Conservation (phyloP, 768 basidiomycete genomes). For the Hygrocybe punicea region DNA sequence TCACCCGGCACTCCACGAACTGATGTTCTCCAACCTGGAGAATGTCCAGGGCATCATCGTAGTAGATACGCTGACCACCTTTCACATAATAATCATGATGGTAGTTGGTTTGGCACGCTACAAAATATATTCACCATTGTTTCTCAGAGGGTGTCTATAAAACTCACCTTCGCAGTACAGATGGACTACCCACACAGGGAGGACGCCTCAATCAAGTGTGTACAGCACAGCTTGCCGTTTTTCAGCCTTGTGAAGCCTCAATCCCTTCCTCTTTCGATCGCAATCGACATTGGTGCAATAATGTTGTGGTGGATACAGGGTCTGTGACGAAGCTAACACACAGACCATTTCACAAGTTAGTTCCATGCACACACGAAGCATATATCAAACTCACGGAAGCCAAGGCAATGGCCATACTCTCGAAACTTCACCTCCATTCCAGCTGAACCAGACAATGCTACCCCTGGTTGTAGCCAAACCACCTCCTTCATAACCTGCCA, state of each 20-base stretch:
- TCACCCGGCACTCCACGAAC: conserved; percentile 5
- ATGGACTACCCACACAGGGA: conserved; percentile 21
- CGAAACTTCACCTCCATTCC: background rate
- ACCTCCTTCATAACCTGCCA: background rate
- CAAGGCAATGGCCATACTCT: background rate
- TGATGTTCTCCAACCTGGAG: conserved; percentile 14
- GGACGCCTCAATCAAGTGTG: conserved; percentile 15
- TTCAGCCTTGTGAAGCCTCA: conserved; percentile 20
- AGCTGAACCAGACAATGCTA: background rate
- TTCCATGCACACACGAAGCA: too few relatives aligned
- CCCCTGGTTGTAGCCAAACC: background rate
- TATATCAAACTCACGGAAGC: background rate
- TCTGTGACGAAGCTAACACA: conserved; percentile 1
- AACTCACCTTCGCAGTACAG: conserved; percentile 23
- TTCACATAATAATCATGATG: conserved; percentile 25
- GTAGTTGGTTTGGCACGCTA: conserved; percentile 24
- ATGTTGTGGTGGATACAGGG: conserved; percentile 8
- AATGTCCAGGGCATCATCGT: conserved; percentile 11
- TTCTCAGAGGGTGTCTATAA: too few relatives aligned
- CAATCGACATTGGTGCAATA: conserved; percentile 6
- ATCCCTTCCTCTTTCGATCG: background rate
- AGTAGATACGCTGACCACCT: conserved; percentile 18
- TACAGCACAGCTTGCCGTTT: conserved; percentile 16
- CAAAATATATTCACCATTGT: too few relatives aligned
- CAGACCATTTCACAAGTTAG: too few relatives aligned